Base-by-base conservation (phyloP, 805 yeast species). In the Wickerhamomyces silvicola region DNA sequence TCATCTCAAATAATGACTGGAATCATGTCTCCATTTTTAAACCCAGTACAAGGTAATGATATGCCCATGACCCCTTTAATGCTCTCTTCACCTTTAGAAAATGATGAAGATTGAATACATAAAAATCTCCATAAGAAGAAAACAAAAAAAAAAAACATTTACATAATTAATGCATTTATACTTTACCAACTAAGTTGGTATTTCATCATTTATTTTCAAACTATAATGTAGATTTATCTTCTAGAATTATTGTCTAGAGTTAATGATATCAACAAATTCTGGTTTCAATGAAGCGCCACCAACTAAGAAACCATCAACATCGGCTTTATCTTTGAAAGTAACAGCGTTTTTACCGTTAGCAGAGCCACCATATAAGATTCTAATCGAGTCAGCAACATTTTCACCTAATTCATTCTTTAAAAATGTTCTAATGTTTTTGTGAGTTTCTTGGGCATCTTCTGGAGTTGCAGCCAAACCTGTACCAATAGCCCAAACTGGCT, bases 401-500 rank as follows among this genome's bases (percentile, higher is more conserved):
- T 63, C 71, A 59, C 94, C 90, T 57, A 90, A 75, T 62, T 81
- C 76, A 54, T 72, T 66, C 50, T 75, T 69, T 62, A 92, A 75
- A 75, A 74, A 87, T 42, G 66, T 74, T 75, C 98, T 84, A 68
- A 92, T 85, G 50, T 72, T 73, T 60, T 75, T 74, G 72, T 92
- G 98, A 56, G 92, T 85, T 48, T 80, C 86, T 72, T 92, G 96
- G 50, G 98, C 98, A 60, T 92, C 98, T 49, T 82, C 84, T 50
- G 98, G 87, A 52, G 98, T 92, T 42, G 98, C 97, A 54, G 97
- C 96, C 59, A 92, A 78, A 59, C 98, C 98, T 52, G 97, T 88
- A 64, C 98, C 98, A 54, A 92, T 92, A 54, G 98, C 98, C 98
- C 98, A 92, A 50, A 92, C 95, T 54, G 98, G 98, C 72, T 92